Conservation (phyloP, 108 stramenopile species). For the Cyclotella sp. region DNA sequence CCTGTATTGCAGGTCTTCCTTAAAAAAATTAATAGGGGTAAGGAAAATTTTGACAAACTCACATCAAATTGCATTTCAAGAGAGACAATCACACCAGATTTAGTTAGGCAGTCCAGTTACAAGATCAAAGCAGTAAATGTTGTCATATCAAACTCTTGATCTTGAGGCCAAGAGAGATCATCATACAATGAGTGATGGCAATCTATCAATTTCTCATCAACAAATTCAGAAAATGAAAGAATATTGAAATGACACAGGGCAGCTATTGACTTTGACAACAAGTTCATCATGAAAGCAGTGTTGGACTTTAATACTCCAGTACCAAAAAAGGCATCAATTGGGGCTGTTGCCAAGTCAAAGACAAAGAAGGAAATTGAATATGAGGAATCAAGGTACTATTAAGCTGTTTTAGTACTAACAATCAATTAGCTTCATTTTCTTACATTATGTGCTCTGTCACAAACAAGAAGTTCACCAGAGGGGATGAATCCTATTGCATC, state of each 20-base stretch:
- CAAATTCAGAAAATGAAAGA: constrained; percentile 26
- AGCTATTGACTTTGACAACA: constrained; percentile 27
- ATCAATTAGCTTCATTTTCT: too few species aligned
- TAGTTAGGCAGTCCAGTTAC: not conserved
- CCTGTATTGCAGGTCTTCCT: constrained; percentile 21
- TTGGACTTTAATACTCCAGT: not conserved
- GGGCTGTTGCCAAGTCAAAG: too few species aligned
- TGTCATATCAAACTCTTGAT: not conserved
- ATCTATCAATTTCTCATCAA: constrained; percentile 10
- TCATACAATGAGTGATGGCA: not conserved
- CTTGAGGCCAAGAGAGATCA: too few species aligned
- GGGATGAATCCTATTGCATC: too few species aligned
- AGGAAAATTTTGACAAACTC: constrained; percentile 15
- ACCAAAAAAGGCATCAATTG: too few species aligned
- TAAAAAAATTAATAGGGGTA: constrained; percentile 34
- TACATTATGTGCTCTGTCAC: too few species aligned
- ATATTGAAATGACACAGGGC: too few species aligned
- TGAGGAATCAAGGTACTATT: too few species aligned
- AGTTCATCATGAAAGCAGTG: constrained; percentile 2
- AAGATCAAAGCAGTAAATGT: not conserved
- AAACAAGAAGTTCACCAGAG: too few species aligned
- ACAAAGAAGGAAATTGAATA: too few species aligned
- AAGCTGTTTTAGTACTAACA: too few species aligned
- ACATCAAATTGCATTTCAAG: constrained; percentile 8
- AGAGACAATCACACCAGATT: not conserved